Evolutionary conservation across 176 grass and related monocot species (phyloP), one percentile per base, ranked within the genome.

Genomic region (Hsuehochloa calcarea): DNA sequence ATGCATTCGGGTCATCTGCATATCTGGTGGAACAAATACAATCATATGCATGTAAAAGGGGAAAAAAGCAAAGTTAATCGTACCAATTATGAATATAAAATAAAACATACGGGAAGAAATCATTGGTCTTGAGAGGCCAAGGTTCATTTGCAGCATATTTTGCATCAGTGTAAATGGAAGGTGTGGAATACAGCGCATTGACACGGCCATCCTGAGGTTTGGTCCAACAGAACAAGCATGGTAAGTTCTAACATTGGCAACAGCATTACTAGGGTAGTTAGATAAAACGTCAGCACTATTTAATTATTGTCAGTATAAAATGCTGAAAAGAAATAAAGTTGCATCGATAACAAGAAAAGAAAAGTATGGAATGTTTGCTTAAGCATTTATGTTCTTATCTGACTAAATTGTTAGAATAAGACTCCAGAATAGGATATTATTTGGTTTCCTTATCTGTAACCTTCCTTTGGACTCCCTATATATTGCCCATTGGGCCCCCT

Each of bases 121-220:
- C 96, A 80, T 89, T 90, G 13, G 91, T 98, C 86, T 98, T 98
- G 47, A 98, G 76, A 87, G 96, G 96, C 93, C 96, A 98, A 25
- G 81, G 68, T 78, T 92, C 93, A 69, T 93, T 90, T 84, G 88
- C 62, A 74, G 91, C 87, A 85, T 91, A 93, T 87, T 98, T 98
- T 35, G 96, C 96, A 88, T 98, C 96, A 51, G 96, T 98, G 68
- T 98, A 98, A 88, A 98, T 92, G 60, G 96, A 98, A 80, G 96
- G 96, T 77, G 96, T 98, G 19, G 96, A 98, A 92, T 98, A 98
- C 77, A 98, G 85, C 39, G 93, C 96, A 93, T 98, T 98, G 31
- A 98, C 77, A 81, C 96, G 93, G 44, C 96, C 96, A 90, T 98
- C 96, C 96, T 98, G 88, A 60, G 85, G 83, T 69, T 80, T 40